Conservation (phyloP, 176 grass and related monocot species). For the Hordeum marinum region DNA sequence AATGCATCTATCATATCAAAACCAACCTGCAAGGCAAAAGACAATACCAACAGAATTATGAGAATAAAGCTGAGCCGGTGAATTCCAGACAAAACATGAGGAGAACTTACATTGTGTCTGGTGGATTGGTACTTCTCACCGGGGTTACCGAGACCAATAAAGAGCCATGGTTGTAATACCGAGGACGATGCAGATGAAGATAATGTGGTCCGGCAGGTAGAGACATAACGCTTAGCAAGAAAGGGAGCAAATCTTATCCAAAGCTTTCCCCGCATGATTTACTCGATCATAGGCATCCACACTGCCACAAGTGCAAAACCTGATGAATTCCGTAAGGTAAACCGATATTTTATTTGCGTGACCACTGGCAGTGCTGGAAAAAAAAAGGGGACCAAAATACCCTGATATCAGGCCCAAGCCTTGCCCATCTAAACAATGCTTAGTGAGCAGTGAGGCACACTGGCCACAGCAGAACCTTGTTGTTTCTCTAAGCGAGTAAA, state of each 20-base stretch:
- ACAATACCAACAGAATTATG: not conserved
- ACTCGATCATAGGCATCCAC: not conserved
- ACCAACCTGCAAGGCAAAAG: conserved; percentile 53
- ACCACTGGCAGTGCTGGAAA: not conserved
- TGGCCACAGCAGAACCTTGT: not conserved
- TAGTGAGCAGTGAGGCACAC: not conserved
- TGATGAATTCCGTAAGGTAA: not conserved
- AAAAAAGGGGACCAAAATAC: too few relatives aligned
- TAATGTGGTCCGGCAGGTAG: not conserved
- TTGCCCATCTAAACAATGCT: not conserved
- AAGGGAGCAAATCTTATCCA: not conserved
- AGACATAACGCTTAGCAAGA: not conserved
- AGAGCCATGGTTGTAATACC: conserved; percentile 55
- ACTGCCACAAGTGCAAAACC: not conserved
- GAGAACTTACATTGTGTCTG: conserved; percentile 53
- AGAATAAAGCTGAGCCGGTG: not conserved
- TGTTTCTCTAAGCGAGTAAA: not conserved
- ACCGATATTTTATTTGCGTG: not conserved
- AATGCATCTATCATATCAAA: conserved; percentile 92
- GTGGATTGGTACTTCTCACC: conserved; percentile 75
- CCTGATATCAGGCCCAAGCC: not conserved
- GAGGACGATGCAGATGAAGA: conserved; percentile 8
- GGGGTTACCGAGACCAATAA: conserved; percentile 78
- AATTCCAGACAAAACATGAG: conserved; percentile 4
- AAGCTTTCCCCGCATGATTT: not conserved